These are phyloP conservation scores for Umbelopsis sp. DNA, from an alignment of 371 early-diverging fungal species.

Conservation along the genomic window DNA sequence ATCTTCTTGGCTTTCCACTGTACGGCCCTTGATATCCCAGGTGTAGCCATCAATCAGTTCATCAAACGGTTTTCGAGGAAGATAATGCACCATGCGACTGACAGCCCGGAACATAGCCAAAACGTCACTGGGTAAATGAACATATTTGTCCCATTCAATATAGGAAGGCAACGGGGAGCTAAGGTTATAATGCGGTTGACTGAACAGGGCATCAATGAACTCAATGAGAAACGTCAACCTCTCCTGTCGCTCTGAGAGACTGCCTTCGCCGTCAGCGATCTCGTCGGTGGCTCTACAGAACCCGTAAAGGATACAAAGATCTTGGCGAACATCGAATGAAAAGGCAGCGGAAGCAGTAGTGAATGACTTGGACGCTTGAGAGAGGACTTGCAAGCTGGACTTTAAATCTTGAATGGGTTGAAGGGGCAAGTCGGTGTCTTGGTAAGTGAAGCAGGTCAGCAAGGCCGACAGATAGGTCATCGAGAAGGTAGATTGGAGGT, in stretches of 20 bases:
- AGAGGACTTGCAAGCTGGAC: slow-evolving; percentile 37
- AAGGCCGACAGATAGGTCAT: slow-evolving; percentile 7
- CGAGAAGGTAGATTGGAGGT: slow-evolving; percentile 17
- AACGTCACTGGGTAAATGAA: slow-evolving; percentile 30
- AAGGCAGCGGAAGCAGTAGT: slow-evolving; percentile 56
- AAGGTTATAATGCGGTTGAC: slow-evolving; percentile 19
- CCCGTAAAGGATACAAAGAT: slow-evolving; percentile 58
- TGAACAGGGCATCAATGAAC: slow-evolving; percentile 37
- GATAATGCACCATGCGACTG: slow-evolving; percentile 37
- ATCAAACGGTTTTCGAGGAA: slow-evolving; percentile 45
- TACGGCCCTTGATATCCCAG: slow-evolving; percentile 51
- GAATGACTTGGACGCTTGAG: slow-evolving; percentile 57
- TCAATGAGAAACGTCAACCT: slow-evolving; percentile 31
- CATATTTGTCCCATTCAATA: slow-evolving; percentile 37
- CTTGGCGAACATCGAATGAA: slow-evolving; percentile 50
- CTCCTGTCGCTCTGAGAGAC: slow-evolving; percentile 28
- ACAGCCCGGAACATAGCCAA: slow-evolving; percentile 42
- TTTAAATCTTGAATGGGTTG: slow-evolving; percentile 32
- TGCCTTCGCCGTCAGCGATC: slow-evolving; percentile 49
- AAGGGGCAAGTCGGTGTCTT: slow-evolving; percentile 17
- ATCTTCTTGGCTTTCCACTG: slow-evolving; percentile 40
- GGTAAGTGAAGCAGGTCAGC: slow-evolving; percentile 6
- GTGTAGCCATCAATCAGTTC: slow-evolving; percentile 58
- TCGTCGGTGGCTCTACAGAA: slow-evolving; percentile 70
- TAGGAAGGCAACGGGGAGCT: slow-evolving; percentile 1